Percentiles rank a stretch among this genome's conserved stretches.
Conservation (phyloP, 768 basidiomycete species). For the Epithele typhae region DNA sequence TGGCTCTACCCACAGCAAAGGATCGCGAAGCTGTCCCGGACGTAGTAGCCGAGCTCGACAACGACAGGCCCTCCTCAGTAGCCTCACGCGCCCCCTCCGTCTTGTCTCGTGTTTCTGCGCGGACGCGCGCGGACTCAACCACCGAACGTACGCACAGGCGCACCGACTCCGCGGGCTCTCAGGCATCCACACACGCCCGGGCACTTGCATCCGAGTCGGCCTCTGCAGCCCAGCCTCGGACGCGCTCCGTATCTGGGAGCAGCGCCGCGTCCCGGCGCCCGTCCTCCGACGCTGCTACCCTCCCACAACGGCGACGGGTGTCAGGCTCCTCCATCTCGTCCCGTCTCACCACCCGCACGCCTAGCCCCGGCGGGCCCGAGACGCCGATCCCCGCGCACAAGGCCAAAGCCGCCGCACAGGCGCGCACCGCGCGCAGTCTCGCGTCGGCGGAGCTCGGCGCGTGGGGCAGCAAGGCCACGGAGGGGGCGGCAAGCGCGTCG, state of each 20-base stretch:
- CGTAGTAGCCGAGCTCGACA: not conserved
- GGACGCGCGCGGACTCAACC: slow-evolving; percentile 1
- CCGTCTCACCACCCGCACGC: slow-evolving; percentile 14
- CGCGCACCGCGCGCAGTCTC: slow-evolving; percentile 35
- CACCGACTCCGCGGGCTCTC: not conserved
- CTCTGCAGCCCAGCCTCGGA: slow-evolving; percentile 3
- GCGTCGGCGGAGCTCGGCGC: slow-evolving; percentile 49
- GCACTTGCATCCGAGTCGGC: slow-evolving; percentile 7
- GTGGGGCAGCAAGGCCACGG: slow-evolving; percentile 37
- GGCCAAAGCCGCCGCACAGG: slow-evolving; percentile 19
- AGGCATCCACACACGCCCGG: not conserved
- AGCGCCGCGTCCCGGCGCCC: slow-evolving; percentile 2
- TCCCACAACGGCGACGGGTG: not conserved
- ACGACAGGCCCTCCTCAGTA: not conserved
- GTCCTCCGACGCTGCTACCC: not conserved
- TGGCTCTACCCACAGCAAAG: slow-evolving; percentile 11
- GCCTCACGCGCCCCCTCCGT: slow-evolving; percentile 2
- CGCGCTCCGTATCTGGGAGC: slow-evolving; percentile 12
- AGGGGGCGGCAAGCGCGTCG: slow-evolving; percentile 41
- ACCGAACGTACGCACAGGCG: not conserved
- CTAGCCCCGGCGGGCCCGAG: slow-evolving; percentile 23
- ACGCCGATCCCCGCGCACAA: slow-evolving; percentile 28
- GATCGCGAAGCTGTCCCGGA: slow-evolving; percentile 5
- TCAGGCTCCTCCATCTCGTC: not conserved
- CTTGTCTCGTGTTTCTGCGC: slow-evolving; percentile 10